Base-by-base conservation (phyloP, 768 basidiomycete species). In the Epithele typhae region DNA sequence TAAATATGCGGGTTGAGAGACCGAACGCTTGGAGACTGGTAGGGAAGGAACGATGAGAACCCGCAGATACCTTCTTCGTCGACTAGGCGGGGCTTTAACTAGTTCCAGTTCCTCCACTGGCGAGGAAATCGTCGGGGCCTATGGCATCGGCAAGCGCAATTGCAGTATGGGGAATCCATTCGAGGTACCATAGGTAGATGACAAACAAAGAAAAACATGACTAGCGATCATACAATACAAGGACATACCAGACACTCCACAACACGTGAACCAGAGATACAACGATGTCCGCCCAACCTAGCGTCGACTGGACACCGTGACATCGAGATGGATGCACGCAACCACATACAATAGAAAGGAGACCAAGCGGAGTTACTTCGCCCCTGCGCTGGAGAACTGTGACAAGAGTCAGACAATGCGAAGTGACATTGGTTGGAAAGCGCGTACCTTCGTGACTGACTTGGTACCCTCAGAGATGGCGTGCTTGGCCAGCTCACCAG, bases 401-500 rank as follows among this genome's bases (percentile, higher is more conserved):
- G 40, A 17, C 35, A 40, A 33, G 17, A 27, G 41, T 43, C 19
- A 45, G 24, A 5, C 17, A 34, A n/a, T 12, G 3, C 2, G 7
- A 12, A 17, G n/a, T 17, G n/a, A 3, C 4, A 22, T n/a, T 8
- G 27, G 25, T 1, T 30, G 21, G 27, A 27, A 12, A 35, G 23
- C 27, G 49, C 58, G 23, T 38, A 68, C 69, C 71, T 83, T 84
- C 55, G 83, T 84, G 49, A 84, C 82, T 25, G 76, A 77, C 71
- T 84, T 84, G 42, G 80, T 84, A 48, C 95, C 95, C 69, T 98
- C 95, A 22, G 92, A 95, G 67, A 97, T 96, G 45, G 95, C 95
- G 65, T 98, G 95, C 77, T 98, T 98, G 63, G 93, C 89, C 36
- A 98, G 82, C 71, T 97, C 94, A 70, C 93, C 95, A 51, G 94